Percentiles rank a stretch among this genome's conserved stretches.
Evolutionary conservation across 2,329 filamentous ascomycete genomes (phyloP).

Genomic region (Calonectria multiphialidica): DNA sequence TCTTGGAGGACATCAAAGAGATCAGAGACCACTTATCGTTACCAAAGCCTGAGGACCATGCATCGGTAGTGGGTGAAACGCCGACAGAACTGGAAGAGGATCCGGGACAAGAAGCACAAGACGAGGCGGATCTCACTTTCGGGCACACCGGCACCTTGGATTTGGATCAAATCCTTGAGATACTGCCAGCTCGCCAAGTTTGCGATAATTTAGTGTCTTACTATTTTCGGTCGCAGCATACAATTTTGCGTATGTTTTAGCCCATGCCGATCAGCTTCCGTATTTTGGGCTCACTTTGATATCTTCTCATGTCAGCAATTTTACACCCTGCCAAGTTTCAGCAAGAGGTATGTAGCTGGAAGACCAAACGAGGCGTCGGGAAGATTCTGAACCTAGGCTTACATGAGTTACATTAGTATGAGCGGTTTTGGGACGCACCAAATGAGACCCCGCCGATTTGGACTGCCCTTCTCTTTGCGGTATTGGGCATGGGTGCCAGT

Average conservation of each 20-base stretch:
- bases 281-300: neutral
- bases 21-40: slow-evolving; percentile 46
- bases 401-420: slow-evolving; percentile 47
- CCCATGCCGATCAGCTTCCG: neutral
- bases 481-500: slow-evolving; percentile 53
- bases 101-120: neutral
- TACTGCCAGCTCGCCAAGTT: slow-evolving; percentile 39
- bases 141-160: neutral
- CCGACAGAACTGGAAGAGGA: neutral
- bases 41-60: accelerated
- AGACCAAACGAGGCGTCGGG: neutral
- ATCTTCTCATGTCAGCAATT: slow-evolving; percentile 28
- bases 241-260: slow-evolving; percentile 38
- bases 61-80: accelerated
- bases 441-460: slow-evolving; percentile 54
- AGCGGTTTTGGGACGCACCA: slow-evolving; percentile 57
- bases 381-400: neutral
- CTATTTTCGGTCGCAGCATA: slow-evolving; percentile 44
- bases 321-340: slow-evolving; percentile 46
- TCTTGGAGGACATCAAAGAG: slow-evolving; percentile 50
- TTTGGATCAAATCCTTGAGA: slow-evolving; percentile 31
- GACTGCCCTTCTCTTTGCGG: slow-evolving; percentile 59
- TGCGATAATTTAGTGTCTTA: slow-evolving; percentile 47
- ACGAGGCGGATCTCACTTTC: neutral
- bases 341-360: slow-evolving; percentile 31